Evolutionary conservation across 192 early-diverging fungal species (phyloP).

Genomic region (Entomortierella beljakovae): DNA sequence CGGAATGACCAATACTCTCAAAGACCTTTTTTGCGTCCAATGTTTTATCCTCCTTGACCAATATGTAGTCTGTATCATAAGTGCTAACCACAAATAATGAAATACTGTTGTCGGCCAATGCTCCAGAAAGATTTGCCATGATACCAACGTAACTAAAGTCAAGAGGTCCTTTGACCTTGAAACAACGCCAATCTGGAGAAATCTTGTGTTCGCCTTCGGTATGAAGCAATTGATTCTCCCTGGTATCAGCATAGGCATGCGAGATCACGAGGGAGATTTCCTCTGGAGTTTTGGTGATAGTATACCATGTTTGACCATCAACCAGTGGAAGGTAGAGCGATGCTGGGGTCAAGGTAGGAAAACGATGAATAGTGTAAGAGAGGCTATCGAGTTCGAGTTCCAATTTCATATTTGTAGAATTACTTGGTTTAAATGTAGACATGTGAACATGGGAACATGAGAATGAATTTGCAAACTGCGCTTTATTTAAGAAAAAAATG

Average conservation of each 20-base stretch:
- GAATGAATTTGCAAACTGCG: not conserved
- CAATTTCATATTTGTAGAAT: slow-evolving; percentile 15
- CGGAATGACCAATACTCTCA: slow-evolving; percentile 44
- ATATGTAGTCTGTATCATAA: slow-evolving; percentile 80
- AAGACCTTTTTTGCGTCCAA: slow-evolving; percentile 34
- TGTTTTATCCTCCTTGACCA: slow-evolving; percentile 66
- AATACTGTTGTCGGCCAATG: slow-evolving; percentile 64
- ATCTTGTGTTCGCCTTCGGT: slow-evolving; percentile 37
- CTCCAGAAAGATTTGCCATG: slow-evolving; percentile 61
- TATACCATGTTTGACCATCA: slow-evolving; percentile 57
- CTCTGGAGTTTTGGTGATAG: slow-evolving; percentile 56
- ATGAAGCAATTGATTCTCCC: slow-evolving; percentile 10
- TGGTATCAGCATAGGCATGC: slow-evolving; percentile 21
- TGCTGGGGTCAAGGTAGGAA: slow-evolving; percentile 29
- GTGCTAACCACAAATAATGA: slow-evolving; percentile 78
- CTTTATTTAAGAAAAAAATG: slow-evolving; percentile 1
- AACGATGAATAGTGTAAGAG: slow-evolving; percentile 45
- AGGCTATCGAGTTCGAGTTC: slow-evolving; percentile 28
- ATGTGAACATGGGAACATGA: not conserved
- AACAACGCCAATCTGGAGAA: slow-evolving; percentile 56
- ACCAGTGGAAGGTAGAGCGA: slow-evolving; percentile 34
- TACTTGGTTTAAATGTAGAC: not conserved
- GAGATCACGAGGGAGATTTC: slow-evolving; percentile 60
- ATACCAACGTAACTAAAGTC: slow-evolving; percentile 79
- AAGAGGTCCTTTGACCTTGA: slow-evolving; percentile 70